These are phyloP conservation scores for Xylaria flabelliformis DNA, from an alignment of 495 filamentous ascomycete genomes.

Conservation along the genomic window DNA sequence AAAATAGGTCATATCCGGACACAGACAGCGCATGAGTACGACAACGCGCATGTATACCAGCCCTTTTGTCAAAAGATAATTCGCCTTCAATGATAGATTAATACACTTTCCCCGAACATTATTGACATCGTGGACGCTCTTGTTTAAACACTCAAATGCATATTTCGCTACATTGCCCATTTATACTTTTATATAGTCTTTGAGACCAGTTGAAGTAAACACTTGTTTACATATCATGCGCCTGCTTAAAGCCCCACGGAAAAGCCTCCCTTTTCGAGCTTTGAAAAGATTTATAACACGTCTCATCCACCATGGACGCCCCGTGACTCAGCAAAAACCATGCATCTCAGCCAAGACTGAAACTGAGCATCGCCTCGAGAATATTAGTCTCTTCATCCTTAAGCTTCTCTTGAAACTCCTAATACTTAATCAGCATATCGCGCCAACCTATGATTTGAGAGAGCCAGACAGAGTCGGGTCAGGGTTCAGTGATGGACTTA, in stretches of 20 bases:
- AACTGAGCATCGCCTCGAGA: constrained; percentile 31
- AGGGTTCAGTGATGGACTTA: constrained; percentile 26
- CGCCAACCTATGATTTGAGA: constrained; percentile 32
- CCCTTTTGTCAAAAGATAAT: background rate
- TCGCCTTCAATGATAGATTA: constrained; percentile 16
- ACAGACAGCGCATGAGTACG: background rate
- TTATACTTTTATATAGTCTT: background rate
- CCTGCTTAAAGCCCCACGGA: background rate
- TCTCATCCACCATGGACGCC: constrained; percentile 12
- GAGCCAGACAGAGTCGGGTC: constrained; percentile 24
- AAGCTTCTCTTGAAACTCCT: constrained; percentile 40
- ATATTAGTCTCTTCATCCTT: constrained; percentile 37
- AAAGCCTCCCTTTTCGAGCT: constrained; percentile 16
- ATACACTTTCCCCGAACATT: background rate
- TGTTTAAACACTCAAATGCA: background rate
- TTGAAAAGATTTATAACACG: constrained; percentile 19
- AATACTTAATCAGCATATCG: constrained; percentile 38
- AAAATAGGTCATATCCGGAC: constrained; percentile 27
- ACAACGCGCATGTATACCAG: background rate
- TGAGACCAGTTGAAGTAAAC: background rate
- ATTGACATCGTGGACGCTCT: background rate
- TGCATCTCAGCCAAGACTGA: constrained; percentile 14
- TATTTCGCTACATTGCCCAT: background rate
- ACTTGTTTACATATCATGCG: background rate
- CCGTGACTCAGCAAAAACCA: constrained; percentile 6